phyloP scores from a whole-genome alignment of 2,329 filamentous ascomycete species.

The Cladophialophora yegresii region DNA sequence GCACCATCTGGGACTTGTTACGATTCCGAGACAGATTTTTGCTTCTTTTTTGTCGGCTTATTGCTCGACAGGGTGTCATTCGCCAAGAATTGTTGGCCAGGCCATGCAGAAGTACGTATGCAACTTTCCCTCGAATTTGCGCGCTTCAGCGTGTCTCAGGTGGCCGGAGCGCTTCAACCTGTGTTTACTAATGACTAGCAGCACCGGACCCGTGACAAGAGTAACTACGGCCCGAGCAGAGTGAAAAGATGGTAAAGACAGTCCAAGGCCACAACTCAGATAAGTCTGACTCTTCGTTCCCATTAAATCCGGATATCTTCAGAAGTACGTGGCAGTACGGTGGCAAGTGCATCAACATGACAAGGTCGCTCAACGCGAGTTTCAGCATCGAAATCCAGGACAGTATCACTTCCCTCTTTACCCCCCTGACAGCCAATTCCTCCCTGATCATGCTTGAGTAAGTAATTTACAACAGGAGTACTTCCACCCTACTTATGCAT shows the following conservation, averaged over 20 bases:
- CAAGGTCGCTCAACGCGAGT: background rate
- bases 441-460: background rate
- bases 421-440: conserved; percentile 16
- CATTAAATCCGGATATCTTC: background rate
- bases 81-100: background rate
- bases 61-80: background rate
- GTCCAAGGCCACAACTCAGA: background rate
- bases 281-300: background rate
- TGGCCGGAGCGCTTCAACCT: background rate
- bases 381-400: background rate
- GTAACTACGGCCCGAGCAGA: background rate
- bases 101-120: background rate
- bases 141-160: background rate
- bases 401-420: background rate
- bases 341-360: conserved; percentile 10
- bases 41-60: background rate
- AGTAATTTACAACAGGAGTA: background rate
- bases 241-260: background rate
- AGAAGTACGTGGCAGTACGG: conserved; percentile 5
- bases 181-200: background rate
- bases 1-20: conserved; percentile 15
- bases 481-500: background rate
- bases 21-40: conserved; percentile 16
- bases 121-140: background rate
- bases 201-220: background rate